These are phyloP conservation scores for Colletotrichum caudatum DNA, from an alignment of 2,329 filamentous ascomycete species.

Conservation along the genomic window DNA sequence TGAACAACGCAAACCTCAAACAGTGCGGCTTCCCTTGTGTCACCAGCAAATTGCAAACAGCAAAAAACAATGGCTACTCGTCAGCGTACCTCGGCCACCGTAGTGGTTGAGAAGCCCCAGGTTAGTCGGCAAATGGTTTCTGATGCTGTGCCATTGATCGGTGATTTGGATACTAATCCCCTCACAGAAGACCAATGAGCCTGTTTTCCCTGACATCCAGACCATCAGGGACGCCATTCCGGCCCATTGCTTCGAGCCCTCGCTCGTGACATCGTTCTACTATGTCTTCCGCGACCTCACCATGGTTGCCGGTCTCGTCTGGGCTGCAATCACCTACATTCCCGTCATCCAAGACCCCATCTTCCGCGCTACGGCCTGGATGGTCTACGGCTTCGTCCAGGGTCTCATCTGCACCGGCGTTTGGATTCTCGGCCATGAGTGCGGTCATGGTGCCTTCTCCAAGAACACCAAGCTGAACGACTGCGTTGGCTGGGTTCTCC, in stretches of 20 bases:
- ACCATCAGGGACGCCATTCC: constrained; percentile 67
- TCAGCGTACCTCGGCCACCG: constrained; percentile 36
- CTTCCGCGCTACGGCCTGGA: constrained; percentile 64
- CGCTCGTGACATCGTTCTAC: constrained; percentile 61
- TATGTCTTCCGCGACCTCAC: constrained; percentile 69
- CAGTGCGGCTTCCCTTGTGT: constrained; percentile 1
- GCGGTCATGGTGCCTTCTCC: constrained; percentile 78
- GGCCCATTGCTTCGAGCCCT: constrained; percentile 70
- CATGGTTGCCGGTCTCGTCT: constrained; percentile 62
- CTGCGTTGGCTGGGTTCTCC: constrained; percentile 71
- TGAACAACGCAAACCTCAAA: not conserved
- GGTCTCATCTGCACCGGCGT: constrained; percentile 75
- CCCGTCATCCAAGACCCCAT: constrained; percentile 59
- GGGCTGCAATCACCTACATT: constrained; percentile 66
- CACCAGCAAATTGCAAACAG: not conserved
- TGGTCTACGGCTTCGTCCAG: constrained; percentile 71
- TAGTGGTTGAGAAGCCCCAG: constrained; percentile 41
- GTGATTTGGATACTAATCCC: constrained; percentile 9
- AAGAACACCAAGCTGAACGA: constrained; percentile 68
- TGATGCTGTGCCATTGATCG: constrained; percentile 13
- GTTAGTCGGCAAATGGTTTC: constrained; percentile 23
- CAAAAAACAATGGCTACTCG: constrained; percentile 28
- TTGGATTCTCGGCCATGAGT: constrained; percentile 79
- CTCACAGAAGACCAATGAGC: constrained; percentile 32
- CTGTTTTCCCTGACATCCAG: constrained; percentile 60